Base-by-base conservation (phyloP, 2,329 filamentous ascomycete genomes). In the Aspergillus udagawae region DNA sequence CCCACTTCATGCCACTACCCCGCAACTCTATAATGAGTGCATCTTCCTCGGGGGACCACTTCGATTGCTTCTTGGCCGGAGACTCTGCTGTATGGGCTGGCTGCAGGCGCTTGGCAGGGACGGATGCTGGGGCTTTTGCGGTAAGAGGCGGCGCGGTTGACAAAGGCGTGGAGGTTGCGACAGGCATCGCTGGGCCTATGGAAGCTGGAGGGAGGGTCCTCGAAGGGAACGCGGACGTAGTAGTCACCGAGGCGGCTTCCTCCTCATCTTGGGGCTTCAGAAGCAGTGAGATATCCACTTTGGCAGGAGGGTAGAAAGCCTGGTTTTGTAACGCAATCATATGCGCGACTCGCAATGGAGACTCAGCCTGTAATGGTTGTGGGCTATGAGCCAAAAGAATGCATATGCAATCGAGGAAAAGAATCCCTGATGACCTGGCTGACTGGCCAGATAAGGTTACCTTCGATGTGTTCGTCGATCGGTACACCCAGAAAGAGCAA, bases 1-100 rank as follows among this genome's bases (percentile, higher is more conserved):
- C 93, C 94, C 93, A 97, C 73, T 97, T 97, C 91, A 97, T 96
- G 8, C 91, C 90, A 66, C 87, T 87, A 41, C 91, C 91, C 57
- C 93, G 86, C 60, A 97, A 83, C 73, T 95, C 90, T 67, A 97
- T 96, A 66, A 96, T 96, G 51, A 94, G 79, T n/a, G 89, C 86
- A 74, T 97, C 92, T 74, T 97, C 93, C 60, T 97, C 91, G 0
- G 89, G 82, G 4, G 91, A 95, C 94, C 94, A 97, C 76, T 97
- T 97, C 71, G 91, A 96, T 75, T 97, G 92, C 77, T 93, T 95
- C 79, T 94, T 96, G 35, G 91, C 90, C 21, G 90, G 91, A 41
- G 87, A 89, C 65, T 79, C 79, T 41, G 74, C 72, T 2, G 80
- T 74, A 61, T 80, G 79, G 5, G 79, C 72, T 9, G 79, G 74